Base-by-base conservation (phyloP, 2,329 filamentous ascomycete species). In the Pyrenophora seminiperda region DNA sequence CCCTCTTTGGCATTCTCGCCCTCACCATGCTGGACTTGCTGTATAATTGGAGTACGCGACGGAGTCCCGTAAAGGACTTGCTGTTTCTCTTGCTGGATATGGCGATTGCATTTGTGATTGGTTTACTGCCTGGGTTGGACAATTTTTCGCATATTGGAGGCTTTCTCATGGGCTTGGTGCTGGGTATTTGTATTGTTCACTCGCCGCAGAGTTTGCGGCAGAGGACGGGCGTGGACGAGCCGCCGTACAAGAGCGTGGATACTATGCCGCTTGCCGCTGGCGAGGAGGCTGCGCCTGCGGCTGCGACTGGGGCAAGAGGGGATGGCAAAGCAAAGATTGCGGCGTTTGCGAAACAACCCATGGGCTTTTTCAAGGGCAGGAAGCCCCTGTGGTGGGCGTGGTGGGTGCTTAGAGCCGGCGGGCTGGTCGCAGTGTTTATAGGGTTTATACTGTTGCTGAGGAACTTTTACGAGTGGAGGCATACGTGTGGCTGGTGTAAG, bases 71-170 rank as follows among this genome's bases (percentile, higher is more conserved):
- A 71, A 89, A 89, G 60, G 94, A 97, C 64, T 77, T 99, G n/a
- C 77, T 90, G 44, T 96, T 95, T 73, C 89, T 97, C 71, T 56
- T 92, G 38, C 75, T 97, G 47, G 92, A 97, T 66, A 84, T 97
- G 54, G 77, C 86, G 59, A 91, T 99, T 59, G 91, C 91, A 0
- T 97, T 99, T 68, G 91, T 94, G 13, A 82, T 99, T 2, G 94
- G 94, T 27, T 81, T 99, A 3, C 81, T 99, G 1, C 94, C 94
- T 0, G 93, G 92, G 7, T 76, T 99, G 38, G 94, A 99, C 78
- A 99, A 99, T 74, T 99, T 97, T 73, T 90, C 90, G 13, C 94
- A 99, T 62, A 97, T 99, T 55, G 94, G 94, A 46, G 94, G 94
- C 2, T 97, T 97, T 72, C 75, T 96, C 41, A 96, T 96, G 85